These are phyloP conservation scores for Saccharomyces hybrid DNA, from an alignment of 1,139 yeast species.

Conservation along the genomic window DNA sequence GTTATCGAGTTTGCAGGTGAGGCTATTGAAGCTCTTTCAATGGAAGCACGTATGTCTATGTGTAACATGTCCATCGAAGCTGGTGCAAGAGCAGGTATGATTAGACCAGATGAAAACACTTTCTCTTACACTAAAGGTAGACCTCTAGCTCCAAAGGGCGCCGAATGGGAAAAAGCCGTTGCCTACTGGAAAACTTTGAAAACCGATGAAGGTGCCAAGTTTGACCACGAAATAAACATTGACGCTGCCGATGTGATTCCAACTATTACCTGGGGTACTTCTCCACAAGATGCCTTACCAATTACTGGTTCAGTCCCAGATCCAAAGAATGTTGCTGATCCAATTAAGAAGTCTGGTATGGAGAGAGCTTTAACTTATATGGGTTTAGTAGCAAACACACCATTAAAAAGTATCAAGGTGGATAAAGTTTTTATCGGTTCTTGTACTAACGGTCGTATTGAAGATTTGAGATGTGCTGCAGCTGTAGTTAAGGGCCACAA, in stretches of 20 bases:
- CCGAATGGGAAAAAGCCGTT: conserved; percentile 90
- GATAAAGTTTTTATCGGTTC: conserved; percentile 97
- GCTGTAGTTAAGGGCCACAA: conserved; percentile 84
- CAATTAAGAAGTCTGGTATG: conserved; percentile 74
- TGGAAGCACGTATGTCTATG: conserved; percentile 99
- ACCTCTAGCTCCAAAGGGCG: conserved; percentile 90
- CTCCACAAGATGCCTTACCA: conserved; percentile 97
- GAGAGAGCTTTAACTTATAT: conserved; percentile 86
- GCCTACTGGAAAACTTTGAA: conserved; percentile 85
- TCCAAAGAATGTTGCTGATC: conserved; percentile 65
- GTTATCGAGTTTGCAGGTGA: conserved; percentile 96
- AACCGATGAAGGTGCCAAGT: conserved; percentile 82
- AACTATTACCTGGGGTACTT: conserved; percentile 98
- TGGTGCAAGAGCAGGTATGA: conserved; percentile 99
- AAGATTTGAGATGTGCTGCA: conserved; percentile 94
- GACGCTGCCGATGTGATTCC: conserved; percentile 83
- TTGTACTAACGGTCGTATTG: conserved; percentile 95
- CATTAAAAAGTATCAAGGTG: conserved; percentile 59
- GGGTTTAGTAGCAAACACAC: conserved; percentile 82
- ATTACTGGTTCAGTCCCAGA: conserved; percentile 87
- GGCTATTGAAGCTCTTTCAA: conserved; percentile 79
- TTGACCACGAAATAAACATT: conserved; percentile 76
- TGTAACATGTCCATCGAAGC: conserved; percentile 98
- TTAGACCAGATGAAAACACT: conserved; percentile 86
- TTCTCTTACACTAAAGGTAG: conserved; percentile 85